These are phyloP conservation scores for Aspergillus homomorphus DNA, from an alignment of 495 filamentous ascomycete genomes.

Conservation along the genomic window DNA sequence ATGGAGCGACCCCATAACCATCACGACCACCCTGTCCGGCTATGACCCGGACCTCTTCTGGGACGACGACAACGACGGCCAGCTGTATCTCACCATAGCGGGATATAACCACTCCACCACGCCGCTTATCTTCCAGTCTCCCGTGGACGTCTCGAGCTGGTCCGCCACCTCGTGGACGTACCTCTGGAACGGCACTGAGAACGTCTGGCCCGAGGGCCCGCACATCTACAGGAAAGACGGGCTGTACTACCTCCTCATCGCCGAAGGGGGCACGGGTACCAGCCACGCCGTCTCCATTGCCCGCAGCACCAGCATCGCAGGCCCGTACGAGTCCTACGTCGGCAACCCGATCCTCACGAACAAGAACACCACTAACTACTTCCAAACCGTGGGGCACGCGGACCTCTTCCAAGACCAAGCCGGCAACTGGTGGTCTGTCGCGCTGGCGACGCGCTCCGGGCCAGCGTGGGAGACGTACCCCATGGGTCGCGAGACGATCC, in stretches of 20 bases:
- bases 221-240: slow-evolving; percentile 60
- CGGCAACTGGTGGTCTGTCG: slow-evolving; percentile 54
- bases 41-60: slow-evolving; percentile 25
- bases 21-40: slow-evolving; percentile 4
- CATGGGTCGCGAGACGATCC: slow-evolving; percentile 59
- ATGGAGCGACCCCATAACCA: slow-evolving; percentile 22
- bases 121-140: slow-evolving; percentile 20
- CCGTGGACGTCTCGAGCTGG: slow-evolving; percentile 46
- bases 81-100: slow-evolving; percentile 22
- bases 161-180: slow-evolving; percentile 26
- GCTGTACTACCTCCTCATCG: slow-evolving; percentile 62
- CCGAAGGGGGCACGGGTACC: slow-evolving; percentile 58
- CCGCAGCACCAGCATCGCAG: slow-evolving; percentile 46
- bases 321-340: slow-evolving; percentile 53
- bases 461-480: slow-evolving; percentile 42
- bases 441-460: slow-evolving; percentile 43
- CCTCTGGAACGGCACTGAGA: slow-evolving; percentile 52
- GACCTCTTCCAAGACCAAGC: slow-evolving; percentile 42
- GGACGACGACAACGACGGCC: slow-evolving; percentile 21
- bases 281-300: slow-evolving; percentile 54
- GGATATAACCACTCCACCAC: slow-evolving; percentile 16
- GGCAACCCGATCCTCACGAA: slow-evolving; percentile 56
- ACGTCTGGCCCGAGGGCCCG: slow-evolving; percentile 53
- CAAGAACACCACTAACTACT: slow-evolving; percentile 38
- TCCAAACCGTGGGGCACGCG: slow-evolving; percentile 40